phyloP scores from a whole-genome alignment of 2,329 filamentous ascomycete genomes.

The Clonostachys rosea region DNA sequence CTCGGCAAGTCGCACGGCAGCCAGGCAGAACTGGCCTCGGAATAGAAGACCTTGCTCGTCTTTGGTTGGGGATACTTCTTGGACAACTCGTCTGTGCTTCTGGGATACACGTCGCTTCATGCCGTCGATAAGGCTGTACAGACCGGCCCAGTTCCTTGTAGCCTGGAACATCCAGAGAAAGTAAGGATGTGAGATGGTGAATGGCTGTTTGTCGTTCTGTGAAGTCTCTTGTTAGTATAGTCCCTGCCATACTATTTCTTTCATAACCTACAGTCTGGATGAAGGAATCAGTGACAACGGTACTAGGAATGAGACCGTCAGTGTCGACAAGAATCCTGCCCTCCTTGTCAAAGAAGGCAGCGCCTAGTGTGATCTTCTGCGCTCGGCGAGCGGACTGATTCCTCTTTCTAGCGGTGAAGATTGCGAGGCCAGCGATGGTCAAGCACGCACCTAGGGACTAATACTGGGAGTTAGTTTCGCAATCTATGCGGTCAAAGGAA shows the following conservation, averaged over 20 bases:
- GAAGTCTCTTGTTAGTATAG: too few species aligned
- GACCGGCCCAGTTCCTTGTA: constrained; percentile 69
- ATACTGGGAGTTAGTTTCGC: too few species aligned
- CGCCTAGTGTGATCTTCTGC: constrained; percentile 54
- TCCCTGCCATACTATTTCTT: too few species aligned
- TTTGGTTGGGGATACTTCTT: neutral
- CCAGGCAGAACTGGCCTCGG: constrained; percentile 78
- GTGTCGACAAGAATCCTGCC: constrained; percentile 66
- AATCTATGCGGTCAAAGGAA: too few species aligned
- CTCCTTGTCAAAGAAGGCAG: constrained; percentile 62
- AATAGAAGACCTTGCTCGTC: constrained; percentile 43
- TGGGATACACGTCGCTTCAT: neutral
- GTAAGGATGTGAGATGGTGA: constrained; percentile 70
- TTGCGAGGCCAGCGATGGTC: constrained; percentile 49
- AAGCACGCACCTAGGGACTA: constrained; percentile 60
- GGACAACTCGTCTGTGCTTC: neutral
- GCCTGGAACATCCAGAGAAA: constrained; percentile 88
- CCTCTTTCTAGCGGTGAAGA: constrained; percentile 47
- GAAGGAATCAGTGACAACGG: constrained; percentile 77
- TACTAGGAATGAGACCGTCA: constrained; percentile 63
- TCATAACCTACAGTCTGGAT: constrained; percentile 34
- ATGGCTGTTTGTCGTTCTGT: constrained; percentile 57
- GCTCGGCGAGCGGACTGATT: constrained; percentile 52
- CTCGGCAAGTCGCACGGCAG: constrained; percentile 68
- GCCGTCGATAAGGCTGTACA: constrained; percentile 47